Base-by-base conservation (phyloP, 192 early-diverging fungal species). In the Coemansia sp. region DNA sequence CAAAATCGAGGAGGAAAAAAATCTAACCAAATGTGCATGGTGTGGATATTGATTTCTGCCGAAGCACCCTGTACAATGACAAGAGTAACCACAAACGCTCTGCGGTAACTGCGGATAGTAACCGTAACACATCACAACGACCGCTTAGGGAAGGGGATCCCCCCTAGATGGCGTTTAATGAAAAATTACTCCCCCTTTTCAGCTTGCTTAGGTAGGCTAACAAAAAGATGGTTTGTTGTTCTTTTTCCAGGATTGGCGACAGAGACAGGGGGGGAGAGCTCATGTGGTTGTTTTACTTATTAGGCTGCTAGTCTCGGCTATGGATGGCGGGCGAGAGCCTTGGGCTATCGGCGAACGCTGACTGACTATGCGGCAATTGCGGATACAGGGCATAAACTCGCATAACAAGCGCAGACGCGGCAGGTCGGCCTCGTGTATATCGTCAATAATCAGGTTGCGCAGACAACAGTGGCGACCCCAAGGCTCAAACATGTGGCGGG, bases 361-460 rank as follows among this genome's bases (percentile, higher is more conserved):
- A 58, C 69, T 72, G 48, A 64, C 28, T 30, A 81, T 69, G 14
- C 78, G 65, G 60, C 78, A 81, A 60, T 72, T 73, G 12, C 69
- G 64, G 58, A 81, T 81, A n/a, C 60, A 57, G 41, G 78, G 78
- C 78, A 81, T 68, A 38, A 67, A 71, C 69, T 81, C 78, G 68
- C 78, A 81, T 51, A 81, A 63, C 62, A 68, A 64, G 53, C 73
- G 72, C 60, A 81, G 47, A 19, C 60, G 65, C 26, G 72, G 69
- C 62, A 81, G 49, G 22, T 81, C 78, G 8, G 65, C 65, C 54
- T 81, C 78, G 44, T 70, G 59, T 24, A 81, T 81, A 54, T 81
- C 78, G 59, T 81, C 78, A n/a, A 81, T 26, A 3, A 68, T 68
- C 38, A 81, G 65, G 6, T 67, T 56, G 31, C 78, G 68, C 65